A percentile compares a stretch with the other conserved stretches of the same genome.
Evolutionary conservation across 345 rosid species (phyloP).

Genomic region (Lepidium aucheri): DNA sequence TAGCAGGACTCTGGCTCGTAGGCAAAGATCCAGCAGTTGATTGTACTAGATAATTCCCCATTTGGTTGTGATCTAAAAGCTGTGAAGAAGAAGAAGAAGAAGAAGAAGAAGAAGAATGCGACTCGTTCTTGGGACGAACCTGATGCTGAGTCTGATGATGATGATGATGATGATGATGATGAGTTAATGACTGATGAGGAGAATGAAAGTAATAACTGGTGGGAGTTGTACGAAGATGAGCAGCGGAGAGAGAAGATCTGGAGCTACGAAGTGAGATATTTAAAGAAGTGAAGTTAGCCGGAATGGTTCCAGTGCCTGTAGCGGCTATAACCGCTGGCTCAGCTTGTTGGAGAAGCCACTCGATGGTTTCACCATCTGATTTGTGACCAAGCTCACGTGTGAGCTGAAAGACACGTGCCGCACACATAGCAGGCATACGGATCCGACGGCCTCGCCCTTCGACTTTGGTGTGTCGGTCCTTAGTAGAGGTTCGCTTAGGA

Average conservation of each 20-base stretch:
- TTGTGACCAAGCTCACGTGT: slow-evolving; percentile 89
- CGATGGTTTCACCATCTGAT: slow-evolving; percentile 86
- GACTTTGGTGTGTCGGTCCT: slow-evolving; percentile 90
- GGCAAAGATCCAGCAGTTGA: slow-evolving; percentile 54
- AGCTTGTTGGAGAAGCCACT: slow-evolving; percentile 87
- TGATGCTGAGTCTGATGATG: neutral
- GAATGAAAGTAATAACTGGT: slow-evolving; percentile 34
- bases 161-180: slow-evolving; percentile 10
- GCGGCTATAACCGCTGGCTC: slow-evolving; percentile 90
- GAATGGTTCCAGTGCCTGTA: slow-evolving; percentile 90
- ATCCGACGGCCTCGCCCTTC: slow-evolving; percentile 96
- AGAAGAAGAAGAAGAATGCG: slow-evolving; percentile 24
- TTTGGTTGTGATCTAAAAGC: slow-evolving; percentile 25
- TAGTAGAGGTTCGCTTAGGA: slow-evolving; percentile 67
- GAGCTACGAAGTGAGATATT: slow-evolving; percentile 82
- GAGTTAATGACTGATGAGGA: slow-evolving; percentile 7
- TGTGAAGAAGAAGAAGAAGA: slow-evolving; percentile 17
- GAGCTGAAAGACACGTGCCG: slow-evolving; percentile 89
- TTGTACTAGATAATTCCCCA: slow-evolving; percentile 44
- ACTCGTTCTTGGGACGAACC: slow-evolving; percentile 28
- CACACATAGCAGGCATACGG: slow-evolving; percentile 93
- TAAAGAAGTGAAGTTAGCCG: slow-evolving; percentile 84
- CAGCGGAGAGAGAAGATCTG: slow-evolving; percentile 64
- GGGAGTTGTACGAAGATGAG: slow-evolving; percentile 48
- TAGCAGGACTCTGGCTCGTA: slow-evolving; percentile 36